Conservation (phyloP, 176 grass and related monocot genomes). For the Triticum urartu region DNA sequence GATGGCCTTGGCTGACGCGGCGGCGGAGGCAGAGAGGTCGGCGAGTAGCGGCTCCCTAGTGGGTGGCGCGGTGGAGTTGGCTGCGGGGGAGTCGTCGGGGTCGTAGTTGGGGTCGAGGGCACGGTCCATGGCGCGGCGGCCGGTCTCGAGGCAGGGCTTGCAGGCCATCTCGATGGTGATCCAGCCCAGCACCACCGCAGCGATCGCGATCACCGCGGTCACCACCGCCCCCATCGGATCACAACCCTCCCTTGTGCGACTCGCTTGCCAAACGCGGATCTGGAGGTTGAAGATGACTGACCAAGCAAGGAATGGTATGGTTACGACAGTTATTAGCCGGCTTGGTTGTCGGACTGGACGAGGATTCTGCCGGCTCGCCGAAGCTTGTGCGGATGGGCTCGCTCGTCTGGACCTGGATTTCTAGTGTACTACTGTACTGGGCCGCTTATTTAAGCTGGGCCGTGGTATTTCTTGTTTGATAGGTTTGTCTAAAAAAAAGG, state of each 20-base stretch:
- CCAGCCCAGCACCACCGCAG: conserved; percentile 81
- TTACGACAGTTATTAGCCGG: too few species aligned
- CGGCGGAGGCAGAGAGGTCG: conserved; percentile 38
- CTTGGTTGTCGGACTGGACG: too few species aligned
- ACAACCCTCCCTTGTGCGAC: background rate
- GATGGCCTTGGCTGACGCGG: conserved; percentile 37
- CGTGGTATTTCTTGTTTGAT: too few species aligned
- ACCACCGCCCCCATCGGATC: conserved; percentile 66
- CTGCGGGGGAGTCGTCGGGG: conserved; percentile 43
- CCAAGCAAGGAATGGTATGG: background rate
- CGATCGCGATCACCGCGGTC: conserved; percentile 76
- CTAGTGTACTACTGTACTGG: too few species aligned
- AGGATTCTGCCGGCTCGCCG: too few species aligned
- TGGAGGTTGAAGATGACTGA: conserved; percentile 17
- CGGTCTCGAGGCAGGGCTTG: conserved; percentile 85
- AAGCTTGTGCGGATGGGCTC: too few species aligned
- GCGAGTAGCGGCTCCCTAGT: conserved; percentile 46
- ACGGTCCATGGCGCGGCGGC: conserved; percentile 81
- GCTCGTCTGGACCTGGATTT: too few species aligned
- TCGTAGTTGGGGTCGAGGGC: conserved; percentile 80
- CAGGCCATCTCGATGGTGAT: conserved; percentile 93
- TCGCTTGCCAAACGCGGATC: background rate
- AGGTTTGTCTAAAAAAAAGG: too few species aligned
- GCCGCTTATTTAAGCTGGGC: too few species aligned
- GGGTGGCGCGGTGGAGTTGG: conserved; percentile 14